Evolutionary conservation across 768 basidiomycete genomes (phyloP).

Genomic region (Boletus vermiculosoides): DNA sequence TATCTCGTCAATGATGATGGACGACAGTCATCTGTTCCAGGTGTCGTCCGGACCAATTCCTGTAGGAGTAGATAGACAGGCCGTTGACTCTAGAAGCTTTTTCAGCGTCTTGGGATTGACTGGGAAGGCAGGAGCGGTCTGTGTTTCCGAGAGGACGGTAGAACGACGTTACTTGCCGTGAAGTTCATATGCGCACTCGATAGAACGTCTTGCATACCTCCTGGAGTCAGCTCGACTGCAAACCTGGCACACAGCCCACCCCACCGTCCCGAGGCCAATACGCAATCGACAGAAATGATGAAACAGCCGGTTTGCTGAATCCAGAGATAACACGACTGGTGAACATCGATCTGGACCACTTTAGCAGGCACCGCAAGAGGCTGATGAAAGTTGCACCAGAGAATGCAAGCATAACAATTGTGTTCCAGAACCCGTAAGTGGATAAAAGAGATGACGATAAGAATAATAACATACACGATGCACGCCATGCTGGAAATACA

Average conservation of each 20-base stretch:
- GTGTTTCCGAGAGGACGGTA: background rate
- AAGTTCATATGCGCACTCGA: background rate
- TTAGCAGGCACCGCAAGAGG: background rate
- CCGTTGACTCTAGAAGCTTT: background rate
- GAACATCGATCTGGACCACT: background rate
- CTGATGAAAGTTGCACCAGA: background rate
- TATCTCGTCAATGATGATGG: no score
- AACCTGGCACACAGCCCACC: background rate
- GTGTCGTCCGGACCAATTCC: background rate
- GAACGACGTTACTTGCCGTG: background rate
- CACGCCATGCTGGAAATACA: background rate
- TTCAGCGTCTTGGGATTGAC: background rate
- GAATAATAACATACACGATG: background rate
- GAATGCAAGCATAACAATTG: background rate
- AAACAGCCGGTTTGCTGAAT: background rate
- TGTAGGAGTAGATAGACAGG: background rate
- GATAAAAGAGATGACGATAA: background rate
- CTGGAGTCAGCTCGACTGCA: background rate
- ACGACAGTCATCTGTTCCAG: background rate
- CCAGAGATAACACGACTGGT: background rate
- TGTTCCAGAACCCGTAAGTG: background rate
- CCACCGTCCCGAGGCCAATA: background rate
- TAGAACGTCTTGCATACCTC: background rate
- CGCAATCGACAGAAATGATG: background rate
- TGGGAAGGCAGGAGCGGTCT: background rate